phyloP scores from a whole-genome alignment of 1,139 yeast species.

The Hyphopichia wangnamkhiaoensis region DNA sequence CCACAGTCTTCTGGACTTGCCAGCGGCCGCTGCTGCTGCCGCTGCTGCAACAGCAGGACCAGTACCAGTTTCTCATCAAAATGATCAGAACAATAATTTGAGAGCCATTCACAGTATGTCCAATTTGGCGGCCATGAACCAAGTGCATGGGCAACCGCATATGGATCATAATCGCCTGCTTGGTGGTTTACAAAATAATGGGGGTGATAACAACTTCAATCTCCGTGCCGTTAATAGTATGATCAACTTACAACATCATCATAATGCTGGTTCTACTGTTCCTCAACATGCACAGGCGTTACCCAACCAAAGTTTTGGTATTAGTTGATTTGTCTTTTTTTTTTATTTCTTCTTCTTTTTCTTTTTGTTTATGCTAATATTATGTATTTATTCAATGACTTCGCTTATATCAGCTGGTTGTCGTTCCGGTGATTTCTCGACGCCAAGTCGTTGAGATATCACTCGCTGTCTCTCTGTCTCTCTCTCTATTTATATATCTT shows the following conservation, averaged over 20 bases:
- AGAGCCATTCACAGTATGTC: conserved; percentile 42
- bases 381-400: not conserved
- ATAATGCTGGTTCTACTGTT: conserved; percentile 2
- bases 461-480: too few relatives aligned
- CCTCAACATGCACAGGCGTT: conserved; percentile 1
- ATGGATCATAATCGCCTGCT: not conserved
- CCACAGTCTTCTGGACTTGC: conserved; percentile 31
- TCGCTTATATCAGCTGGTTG: too few relatives aligned
- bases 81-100: conserved; percentile 19
- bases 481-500: too few relatives aligned
- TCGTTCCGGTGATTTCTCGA: too few relatives aligned
- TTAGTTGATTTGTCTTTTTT: not conserved
- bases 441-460: too few relatives aligned
- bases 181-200: conserved; percentile 1
- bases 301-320: conserved; percentile 4
- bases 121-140: conserved; percentile 27
- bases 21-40: conserved; percentile 30
- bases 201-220: conserved; percentile 12
- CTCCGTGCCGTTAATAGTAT: conserved; percentile 36
- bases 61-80: not conserved
- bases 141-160: conserved; percentile 1
- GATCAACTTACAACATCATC: conserved; percentile 33
- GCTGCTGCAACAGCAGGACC: conserved; percentile 12
- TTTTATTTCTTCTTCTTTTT: not conserved
- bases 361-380: too few relatives aligned